Conservation (phyloP, 345 rosid genomes). For the Aquilaria sinensis region DNA sequence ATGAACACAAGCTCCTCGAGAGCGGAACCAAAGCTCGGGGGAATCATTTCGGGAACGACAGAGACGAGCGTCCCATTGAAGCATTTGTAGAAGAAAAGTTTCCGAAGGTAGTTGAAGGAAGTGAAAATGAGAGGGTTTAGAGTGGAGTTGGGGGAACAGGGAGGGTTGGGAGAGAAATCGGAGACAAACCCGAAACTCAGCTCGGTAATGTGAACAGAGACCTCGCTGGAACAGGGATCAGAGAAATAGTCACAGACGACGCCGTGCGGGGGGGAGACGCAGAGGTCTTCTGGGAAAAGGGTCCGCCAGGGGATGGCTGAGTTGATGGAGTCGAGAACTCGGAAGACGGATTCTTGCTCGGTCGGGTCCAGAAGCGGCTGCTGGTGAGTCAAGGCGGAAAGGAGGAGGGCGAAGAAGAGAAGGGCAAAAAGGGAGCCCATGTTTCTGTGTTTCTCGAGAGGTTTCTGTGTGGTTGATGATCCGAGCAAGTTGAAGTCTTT, state of each 20-base stretch:
- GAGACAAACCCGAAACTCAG: constrained; percentile 58
- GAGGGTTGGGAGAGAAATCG: constrained; percentile 53
- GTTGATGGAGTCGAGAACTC: constrained; percentile 50
- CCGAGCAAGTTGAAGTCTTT: too few species aligned
- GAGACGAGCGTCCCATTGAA: constrained; percentile 32
- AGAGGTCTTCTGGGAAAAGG: constrained; percentile 52
- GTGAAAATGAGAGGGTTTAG: constrained; percentile 47
- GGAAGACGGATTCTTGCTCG: constrained; percentile 49
- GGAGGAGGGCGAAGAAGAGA: constrained; percentile 20
- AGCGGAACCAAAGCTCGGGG: constrained; percentile 27
- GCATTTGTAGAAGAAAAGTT: constrained; percentile 61
- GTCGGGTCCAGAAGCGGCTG: constrained; percentile 35
- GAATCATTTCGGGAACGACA: constrained; percentile 21
- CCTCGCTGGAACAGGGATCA: constrained; percentile 13
- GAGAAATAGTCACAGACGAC: constrained; percentile 47
- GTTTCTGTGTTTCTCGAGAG: not conserved
- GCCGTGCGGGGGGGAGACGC: constrained; percentile 64
- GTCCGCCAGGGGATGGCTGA: constrained; percentile 48
- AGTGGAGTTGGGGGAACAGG: constrained; percentile 47
- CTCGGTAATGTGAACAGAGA: constrained; percentile 42
- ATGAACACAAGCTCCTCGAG: constrained; percentile 59
- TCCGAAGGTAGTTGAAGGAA: constrained; percentile 48
- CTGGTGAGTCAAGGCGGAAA: constrained; percentile 15
- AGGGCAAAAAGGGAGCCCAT: constrained; percentile 13
- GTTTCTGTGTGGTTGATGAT: too few species aligned